Conservation (phyloP, 148 eudicot genomes). For the Camellia granthamiana region DNA sequence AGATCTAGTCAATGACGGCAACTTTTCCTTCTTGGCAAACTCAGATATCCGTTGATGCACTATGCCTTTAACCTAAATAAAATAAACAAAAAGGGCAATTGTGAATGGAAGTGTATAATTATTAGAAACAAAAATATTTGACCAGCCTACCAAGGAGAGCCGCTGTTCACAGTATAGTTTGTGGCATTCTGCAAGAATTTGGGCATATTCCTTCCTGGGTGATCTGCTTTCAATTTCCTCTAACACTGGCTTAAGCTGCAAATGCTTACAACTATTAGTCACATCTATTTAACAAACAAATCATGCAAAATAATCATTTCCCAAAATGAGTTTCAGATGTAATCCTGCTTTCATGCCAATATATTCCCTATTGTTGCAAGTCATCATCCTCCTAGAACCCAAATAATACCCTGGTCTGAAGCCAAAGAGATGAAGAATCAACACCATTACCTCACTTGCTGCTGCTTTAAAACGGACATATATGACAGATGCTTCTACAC, state of each 20-base stretch:
- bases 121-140: constrained; percentile 3
- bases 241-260: constrained; percentile 90
- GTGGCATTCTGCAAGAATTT: constrained; percentile 92
- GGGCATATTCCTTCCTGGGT: constrained; percentile 84
- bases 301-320: background rate
- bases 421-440: constrained; percentile 13
- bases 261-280: constrained; percentile 11
- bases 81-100: constrained; percentile 3
- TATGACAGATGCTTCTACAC: constrained; percentile 87
- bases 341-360: background rate
- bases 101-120: background rate
- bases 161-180: constrained; percentile 95
- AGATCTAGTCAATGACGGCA: constrained; percentile 92
- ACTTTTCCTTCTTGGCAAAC: constrained; percentile 77
- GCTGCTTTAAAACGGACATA: constrained; percentile 98
- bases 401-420: constrained; percentile 5
- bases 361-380: background rate
- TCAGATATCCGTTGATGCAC: constrained; percentile 91
- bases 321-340: background rate
- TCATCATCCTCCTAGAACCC: background rate
- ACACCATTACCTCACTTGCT: constrained; percentile 78
- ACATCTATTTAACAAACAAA: constrained; percentile 3
- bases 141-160: constrained; percentile 72
- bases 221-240: constrained; percentile 96
- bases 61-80: constrained; percentile 71